phyloP scores from a whole-genome alignment of 164 flowering plant species.

The Vitis rupestris region DNA sequence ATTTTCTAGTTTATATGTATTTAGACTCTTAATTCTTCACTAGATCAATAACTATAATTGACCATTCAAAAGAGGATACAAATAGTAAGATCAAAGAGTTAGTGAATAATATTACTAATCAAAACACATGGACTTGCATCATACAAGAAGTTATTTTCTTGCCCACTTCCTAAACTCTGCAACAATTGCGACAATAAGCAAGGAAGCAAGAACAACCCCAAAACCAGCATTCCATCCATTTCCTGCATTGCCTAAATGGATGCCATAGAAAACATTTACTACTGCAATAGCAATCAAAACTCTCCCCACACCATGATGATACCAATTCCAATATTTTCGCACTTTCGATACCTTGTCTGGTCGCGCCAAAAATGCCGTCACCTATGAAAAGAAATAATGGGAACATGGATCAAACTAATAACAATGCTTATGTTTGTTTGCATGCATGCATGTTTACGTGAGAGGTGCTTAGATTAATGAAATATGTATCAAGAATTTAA shows the following conservation, averaged over 20 bases:
- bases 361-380: constrained; percentile 49
- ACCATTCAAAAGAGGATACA: too few species aligned
- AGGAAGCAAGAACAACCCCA: constrained; percentile 38
- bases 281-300: constrained; percentile 36
- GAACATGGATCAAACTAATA: not conserved
- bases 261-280: constrained; percentile 66
- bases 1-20: too few species aligned
- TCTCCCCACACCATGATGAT: constrained; percentile 57
- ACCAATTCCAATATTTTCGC: constrained; percentile 78
- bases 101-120: too few species aligned
- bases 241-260: constrained; percentile 48
- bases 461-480: too few species aligned
- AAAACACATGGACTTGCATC: too few species aligned
- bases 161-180: constrained; percentile 42
- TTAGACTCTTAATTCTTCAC: too few species aligned
- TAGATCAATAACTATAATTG: too few species aligned
- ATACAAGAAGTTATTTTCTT: constrained; percentile 7
- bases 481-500: not conserved
- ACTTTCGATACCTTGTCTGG: constrained; percentile 52
- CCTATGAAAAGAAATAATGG: constrained; percentile 22
- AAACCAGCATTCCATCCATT: constrained; percentile 51
- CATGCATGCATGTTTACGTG: too few species aligned
- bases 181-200: constrained; percentile 25
- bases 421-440: too few species aligned
- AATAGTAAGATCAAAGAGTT: too few species aligned